Conservation (phyloP, 192 early-diverging fungal species). For the Coemansia sp. region DNA sequence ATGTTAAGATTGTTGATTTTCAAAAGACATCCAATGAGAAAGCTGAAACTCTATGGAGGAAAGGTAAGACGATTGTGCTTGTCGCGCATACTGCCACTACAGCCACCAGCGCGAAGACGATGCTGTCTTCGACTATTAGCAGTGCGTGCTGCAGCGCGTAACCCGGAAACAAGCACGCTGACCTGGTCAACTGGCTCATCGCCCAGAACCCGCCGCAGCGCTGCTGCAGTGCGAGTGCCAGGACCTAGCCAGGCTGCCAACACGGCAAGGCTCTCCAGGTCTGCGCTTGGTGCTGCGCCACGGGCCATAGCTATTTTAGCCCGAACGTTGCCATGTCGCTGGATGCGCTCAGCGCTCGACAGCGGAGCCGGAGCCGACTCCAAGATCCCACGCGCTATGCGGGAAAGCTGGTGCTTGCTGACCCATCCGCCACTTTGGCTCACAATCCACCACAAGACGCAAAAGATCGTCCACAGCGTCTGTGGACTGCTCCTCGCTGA, state of each 20-base stretch:
- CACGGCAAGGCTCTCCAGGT: slow-evolving; percentile 31
- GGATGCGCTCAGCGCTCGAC: neutral
- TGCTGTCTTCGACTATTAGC: slow-evolving; percentile 19
- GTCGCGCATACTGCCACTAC: slow-evolving; percentile 16
- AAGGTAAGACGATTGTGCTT: slow-evolving; percentile 26
- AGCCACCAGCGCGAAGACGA: slow-evolving; percentile 13
- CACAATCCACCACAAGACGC: slow-evolving; percentile 53
- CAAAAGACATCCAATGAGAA: neutral
- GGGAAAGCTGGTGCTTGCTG: slow-evolving; percentile 50
- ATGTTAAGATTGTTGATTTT: neutral
- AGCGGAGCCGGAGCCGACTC: slow-evolving; percentile 9
- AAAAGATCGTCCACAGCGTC: slow-evolving; percentile 49
- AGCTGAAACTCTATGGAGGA: slow-evolving; percentile 8
- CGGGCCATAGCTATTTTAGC: too few relatives aligned
- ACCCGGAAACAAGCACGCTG: slow-evolving; percentile 23
- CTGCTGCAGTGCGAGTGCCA: slow-evolving; percentile 37
- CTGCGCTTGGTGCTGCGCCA: neutral
- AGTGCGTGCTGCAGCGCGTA: slow-evolving; percentile 19
- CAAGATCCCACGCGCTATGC: slow-evolving; percentile 55
- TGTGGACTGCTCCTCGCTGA: slow-evolving; percentile 48
- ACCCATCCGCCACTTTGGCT: slow-evolving; percentile 52
- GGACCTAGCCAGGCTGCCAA: slow-evolving; percentile 37
- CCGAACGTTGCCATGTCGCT: too few relatives aligned
- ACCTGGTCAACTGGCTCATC: slow-evolving; percentile 43
- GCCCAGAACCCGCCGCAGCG: slow-evolving; percentile 45